Evolutionary conservation across 2,329 filamentous ascomycete genomes (phyloP), one percentile per base, ranked within the genome.

Genomic region (Fusarium clavum): DNA sequence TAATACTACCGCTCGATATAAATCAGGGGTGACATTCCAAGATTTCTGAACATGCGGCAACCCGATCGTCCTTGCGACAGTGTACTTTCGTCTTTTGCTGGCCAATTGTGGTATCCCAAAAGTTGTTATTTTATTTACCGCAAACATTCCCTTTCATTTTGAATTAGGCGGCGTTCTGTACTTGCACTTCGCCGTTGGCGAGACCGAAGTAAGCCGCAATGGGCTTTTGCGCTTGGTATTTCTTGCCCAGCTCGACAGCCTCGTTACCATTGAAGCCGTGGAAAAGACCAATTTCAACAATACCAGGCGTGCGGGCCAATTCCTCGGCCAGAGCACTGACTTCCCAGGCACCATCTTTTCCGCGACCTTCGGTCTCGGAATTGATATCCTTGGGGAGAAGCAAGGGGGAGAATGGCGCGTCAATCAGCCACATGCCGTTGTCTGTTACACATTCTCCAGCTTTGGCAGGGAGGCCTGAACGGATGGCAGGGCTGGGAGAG

Each of bases 171-270:
- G 74, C 74, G 20, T 73, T 77, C 57, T 80, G 78, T 30, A 80
- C 74, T 54, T 81, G 71, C 20, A 91, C 83, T 75, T 90, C 82
- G 16, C 92, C 92, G 76, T 93, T 92, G 46, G 91, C 88, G 89
- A 96, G 92, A 38, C 96, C 96, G 81, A 98, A 99, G 83, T 98
- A 99, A 25, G 94, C 94, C 29, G 94, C 94, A 14, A 98, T 87
- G 0, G 96, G 96, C 82, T 95, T 97, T 83, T 98, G 94, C 1
- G 93, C 94, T 49, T 92, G 91, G 49, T 89, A 81, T 57, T 86
- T 83, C 70, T 89, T 85, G 62, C 86, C 83, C 57, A 86, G 61
- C 34, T 73, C 72, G 22, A 77, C 83, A 44, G 87, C 87, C 79
- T 97, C 85, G 18, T 88, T 83, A 0, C 95, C 95, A 64, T 95